Evolutionary conservation across 129 eudicot genomes (phyloP).

Genomic region (Chrysanthemum lavandulifolium): DNA sequence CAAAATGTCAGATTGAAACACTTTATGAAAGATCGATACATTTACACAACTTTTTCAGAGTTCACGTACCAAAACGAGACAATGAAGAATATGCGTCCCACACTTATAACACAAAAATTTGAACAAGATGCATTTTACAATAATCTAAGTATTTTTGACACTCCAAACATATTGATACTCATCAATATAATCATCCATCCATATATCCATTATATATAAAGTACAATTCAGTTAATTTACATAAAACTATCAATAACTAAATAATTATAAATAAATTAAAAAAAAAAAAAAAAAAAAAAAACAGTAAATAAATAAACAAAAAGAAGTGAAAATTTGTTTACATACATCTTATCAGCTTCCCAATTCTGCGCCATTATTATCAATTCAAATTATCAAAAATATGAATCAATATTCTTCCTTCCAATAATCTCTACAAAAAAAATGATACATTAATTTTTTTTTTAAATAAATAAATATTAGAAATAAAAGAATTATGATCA

Average conservation of each 20-base stretch:
- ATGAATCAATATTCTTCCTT: neutral
- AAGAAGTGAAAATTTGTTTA: neutral
- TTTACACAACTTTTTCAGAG: too few relatives aligned
- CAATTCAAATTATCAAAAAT: slow-evolving; percentile 7
- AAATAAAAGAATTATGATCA: neutral
- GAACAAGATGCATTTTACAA: too few relatives aligned
- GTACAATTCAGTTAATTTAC: too few relatives aligned
- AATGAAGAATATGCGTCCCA: too few relatives aligned
- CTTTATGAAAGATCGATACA: too few relatives aligned
- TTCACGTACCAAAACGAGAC: too few relatives aligned
- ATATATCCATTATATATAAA: too few relatives aligned
- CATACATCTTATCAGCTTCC: slow-evolving; percentile 98
- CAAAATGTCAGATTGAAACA: too few relatives aligned
- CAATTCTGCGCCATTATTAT: slow-evolving; percentile 76
- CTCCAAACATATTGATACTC: too few relatives aligned
- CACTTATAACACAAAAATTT: too few relatives aligned
- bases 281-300: neutral
- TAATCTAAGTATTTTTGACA: too few relatives aligned
- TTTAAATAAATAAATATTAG: neutral
- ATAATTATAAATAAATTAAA: neutral
- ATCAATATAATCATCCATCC: too few relatives aligned
- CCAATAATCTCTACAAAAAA: neutral
- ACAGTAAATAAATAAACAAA: neutral
- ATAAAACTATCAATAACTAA: neutral
- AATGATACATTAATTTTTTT: neutral